phyloP scores from a whole-genome alignment of 495 filamentous ascomycete genomes.

The Barbatosphaeria neglecta region DNA sequence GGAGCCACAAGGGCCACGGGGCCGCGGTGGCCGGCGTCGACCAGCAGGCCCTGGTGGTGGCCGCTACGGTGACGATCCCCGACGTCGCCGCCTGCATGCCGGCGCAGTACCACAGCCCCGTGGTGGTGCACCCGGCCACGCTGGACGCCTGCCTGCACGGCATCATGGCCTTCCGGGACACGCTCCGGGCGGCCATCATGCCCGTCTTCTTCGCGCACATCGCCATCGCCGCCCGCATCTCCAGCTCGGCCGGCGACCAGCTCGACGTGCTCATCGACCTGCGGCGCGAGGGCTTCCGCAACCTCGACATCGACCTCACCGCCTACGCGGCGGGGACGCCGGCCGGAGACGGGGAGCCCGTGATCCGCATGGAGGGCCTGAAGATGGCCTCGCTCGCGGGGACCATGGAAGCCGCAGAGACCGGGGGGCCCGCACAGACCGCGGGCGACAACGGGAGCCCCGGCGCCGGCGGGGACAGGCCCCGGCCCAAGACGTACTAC shows the following conservation, averaged over 20 bases:
- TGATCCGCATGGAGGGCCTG: not conserved
- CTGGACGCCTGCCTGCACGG: constrained; percentile 20
- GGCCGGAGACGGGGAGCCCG: not conserved
- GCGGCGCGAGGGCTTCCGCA: not conserved
- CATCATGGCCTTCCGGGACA: constrained; percentile 9
- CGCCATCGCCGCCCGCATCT: constrained; percentile 11
- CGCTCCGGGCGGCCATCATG: constrained; percentile 11
- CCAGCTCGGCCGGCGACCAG: constrained; percentile 1
- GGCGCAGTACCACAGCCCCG: constrained; percentile 8
- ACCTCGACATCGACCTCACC: not conserved
- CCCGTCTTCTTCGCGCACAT: constrained; percentile 17
- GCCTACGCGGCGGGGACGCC: not conserved
- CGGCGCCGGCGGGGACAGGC: too few relatives aligned
- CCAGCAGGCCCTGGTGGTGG: not conserved
- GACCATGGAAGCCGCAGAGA: not conserved
- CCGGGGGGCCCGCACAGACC: not conserved
- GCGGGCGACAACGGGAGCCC: not conserved
- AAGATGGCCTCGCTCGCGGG: constrained; percentile 2
- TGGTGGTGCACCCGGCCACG: constrained; percentile 31
- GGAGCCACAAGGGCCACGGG: too few relatives aligned
- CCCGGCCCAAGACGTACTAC: not conserved
- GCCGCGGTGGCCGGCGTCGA: too few relatives aligned
- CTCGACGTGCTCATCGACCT: constrained; percentile 1
- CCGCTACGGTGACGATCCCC: constrained; percentile 9
- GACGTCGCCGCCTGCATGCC: constrained; percentile 10